Evolutionary conservation across 352 stramenopile species (phyloP).

Genomic region (Thalassiosira mediterranea): DNA sequence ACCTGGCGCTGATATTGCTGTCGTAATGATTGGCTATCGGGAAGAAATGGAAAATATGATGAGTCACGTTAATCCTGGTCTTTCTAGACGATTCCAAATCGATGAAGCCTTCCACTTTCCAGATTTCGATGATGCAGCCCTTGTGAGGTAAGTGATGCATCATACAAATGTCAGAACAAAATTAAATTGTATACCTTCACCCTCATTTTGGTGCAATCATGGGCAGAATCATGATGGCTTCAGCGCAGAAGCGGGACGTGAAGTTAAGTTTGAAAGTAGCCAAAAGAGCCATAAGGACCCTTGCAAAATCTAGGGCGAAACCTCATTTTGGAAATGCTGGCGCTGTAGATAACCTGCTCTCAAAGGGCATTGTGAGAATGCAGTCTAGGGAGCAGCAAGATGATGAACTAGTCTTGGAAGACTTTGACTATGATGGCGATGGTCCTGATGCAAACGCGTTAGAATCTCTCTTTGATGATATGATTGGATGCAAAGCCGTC

Average conservation of each 20-base stretch:
- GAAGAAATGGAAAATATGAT: constrained; percentile 91
- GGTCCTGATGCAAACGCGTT: constrained; percentile 23
- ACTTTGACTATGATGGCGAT: constrained; percentile 44
- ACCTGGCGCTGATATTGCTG: constrained; percentile 88
- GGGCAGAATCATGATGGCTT: constrained; percentile 32
- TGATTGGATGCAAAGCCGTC: constrained; percentile 37
- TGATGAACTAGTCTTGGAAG: constrained; percentile 31
- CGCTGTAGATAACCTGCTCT: constrained; percentile 85
- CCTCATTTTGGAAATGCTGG: constrained; percentile 91
- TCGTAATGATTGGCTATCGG: constrained; percentile 90
- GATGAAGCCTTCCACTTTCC: constrained; percentile 91
- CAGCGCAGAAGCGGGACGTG: constrained; percentile 25
- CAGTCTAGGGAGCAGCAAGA: constrained; percentile 23
- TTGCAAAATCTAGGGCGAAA: constrained; percentile 25
- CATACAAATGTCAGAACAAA: no score
- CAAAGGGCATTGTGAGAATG: constrained; percentile 32
- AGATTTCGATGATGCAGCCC: constrained; percentile 87
- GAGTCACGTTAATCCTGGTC: constrained; percentile 87
- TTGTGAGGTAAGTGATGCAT: constrained; percentile 28
- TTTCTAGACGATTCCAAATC: constrained; percentile 87
- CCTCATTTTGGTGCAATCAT: no score
- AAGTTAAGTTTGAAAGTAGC: constrained; percentile 25
- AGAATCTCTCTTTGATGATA: constrained; percentile 39
- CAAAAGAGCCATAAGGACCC: constrained; percentile 34
- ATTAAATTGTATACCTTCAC: no score